phyloP scores from a whole-genome alignment of 2,329 filamentous ascomycete species.

The Exophiala dermatitidis region DNA sequence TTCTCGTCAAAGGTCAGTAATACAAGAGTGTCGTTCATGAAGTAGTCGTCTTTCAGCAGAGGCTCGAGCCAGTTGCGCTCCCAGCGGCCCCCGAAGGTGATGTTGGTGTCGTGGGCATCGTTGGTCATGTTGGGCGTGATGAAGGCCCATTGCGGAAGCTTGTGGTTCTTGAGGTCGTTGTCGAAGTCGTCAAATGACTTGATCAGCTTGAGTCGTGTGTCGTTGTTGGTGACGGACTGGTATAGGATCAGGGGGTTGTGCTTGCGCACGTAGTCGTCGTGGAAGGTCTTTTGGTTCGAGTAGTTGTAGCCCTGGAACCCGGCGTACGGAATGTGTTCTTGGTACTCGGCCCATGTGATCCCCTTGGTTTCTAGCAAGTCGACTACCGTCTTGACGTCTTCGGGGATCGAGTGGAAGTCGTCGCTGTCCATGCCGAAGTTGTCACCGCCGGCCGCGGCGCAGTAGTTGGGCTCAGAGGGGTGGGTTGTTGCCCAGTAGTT shows the following conservation, averaged over 20 bases:
- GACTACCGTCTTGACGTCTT: conserved; percentile 59
- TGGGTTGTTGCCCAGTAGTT: conserved; percentile 60
- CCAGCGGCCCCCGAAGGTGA: conserved; percentile 64
- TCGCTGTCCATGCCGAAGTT: conserved; percentile 68
- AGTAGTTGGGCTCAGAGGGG: conserved; percentile 70
- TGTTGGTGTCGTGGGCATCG: conserved; percentile 66
- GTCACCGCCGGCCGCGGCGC: conserved; percentile 60
- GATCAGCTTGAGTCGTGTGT: conserved; percentile 57
- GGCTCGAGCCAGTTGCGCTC: conserved; percentile 61
- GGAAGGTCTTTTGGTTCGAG: conserved; percentile 57
- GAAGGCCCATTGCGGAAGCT: conserved; percentile 61
- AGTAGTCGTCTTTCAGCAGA: conserved; percentile 60
- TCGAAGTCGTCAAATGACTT: conserved; percentile 69
- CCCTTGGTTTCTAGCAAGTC: conserved; percentile 60
- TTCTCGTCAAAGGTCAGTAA: conserved; percentile 79
- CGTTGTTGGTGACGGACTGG: conserved; percentile 54
- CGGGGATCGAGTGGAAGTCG: conserved; percentile 50
- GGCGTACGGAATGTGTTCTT: conserved; percentile 69
- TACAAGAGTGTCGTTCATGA: conserved; percentile 71
- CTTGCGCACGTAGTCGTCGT: conserved; percentile 75
- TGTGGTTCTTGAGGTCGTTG: conserved; percentile 55
- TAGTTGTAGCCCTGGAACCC: conserved; percentile 62
- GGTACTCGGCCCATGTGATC: conserved; percentile 65
- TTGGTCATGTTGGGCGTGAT: conserved; percentile 51
- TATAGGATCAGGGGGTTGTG: conserved; percentile 65